Evolutionary conservation across 768 basidiomycete genomes (phyloP).

Genomic region (Suillus brevipes): DNA sequence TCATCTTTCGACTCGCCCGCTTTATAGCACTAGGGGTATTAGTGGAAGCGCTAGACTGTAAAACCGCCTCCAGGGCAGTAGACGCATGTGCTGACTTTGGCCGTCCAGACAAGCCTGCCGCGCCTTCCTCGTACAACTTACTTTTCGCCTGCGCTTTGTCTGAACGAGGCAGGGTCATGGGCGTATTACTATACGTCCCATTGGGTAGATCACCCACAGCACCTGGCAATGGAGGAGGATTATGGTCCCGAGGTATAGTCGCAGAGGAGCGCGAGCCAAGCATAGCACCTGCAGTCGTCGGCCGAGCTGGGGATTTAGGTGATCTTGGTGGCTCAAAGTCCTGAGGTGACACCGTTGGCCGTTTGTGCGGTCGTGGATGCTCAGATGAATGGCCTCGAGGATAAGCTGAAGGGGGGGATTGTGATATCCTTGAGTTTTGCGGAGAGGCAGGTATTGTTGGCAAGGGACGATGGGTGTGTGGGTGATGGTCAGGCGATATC

Average conservation of each 20-base stretch:
- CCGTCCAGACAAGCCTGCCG: constrained; percentile 6
- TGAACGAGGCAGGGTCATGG: constrained; percentile 7
- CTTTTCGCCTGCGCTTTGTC: constrained; percentile 10
- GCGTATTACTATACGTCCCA: background rate
- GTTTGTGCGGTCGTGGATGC: constrained; percentile 13
- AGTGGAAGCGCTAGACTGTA: constrained; percentile 22
- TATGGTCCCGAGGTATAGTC: constrained; percentile 17
- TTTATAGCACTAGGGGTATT: constrained; percentile 27
- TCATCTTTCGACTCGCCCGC: constrained; percentile 61
- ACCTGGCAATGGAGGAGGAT: constrained; percentile 9
- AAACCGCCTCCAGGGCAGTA: constrained; percentile 17
- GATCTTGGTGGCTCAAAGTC: constrained; percentile 4
- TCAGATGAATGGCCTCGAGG: constrained; percentile 22
- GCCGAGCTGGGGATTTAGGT: constrained; percentile 30
- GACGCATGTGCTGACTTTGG: constrained; percentile 31
- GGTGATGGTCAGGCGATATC: constrained; percentile 13
- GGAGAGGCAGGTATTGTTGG: constrained; percentile 34
- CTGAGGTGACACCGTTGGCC: constrained; percentile 10
- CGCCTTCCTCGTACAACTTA: constrained; percentile 4
- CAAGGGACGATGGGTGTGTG: constrained; percentile 18
- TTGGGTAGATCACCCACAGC: background rate
- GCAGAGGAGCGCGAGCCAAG: constrained; percentile 21
- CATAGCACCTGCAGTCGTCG: constrained; percentile 42
- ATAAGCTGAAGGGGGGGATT: constrained; percentile 21
- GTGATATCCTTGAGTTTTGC: constrained; percentile 15